A percentile compares a stretch with the other conserved stretches of the same genome.
Conservation (phyloP, 331 rosid species). For the Pyracantha coccinea region DNA sequence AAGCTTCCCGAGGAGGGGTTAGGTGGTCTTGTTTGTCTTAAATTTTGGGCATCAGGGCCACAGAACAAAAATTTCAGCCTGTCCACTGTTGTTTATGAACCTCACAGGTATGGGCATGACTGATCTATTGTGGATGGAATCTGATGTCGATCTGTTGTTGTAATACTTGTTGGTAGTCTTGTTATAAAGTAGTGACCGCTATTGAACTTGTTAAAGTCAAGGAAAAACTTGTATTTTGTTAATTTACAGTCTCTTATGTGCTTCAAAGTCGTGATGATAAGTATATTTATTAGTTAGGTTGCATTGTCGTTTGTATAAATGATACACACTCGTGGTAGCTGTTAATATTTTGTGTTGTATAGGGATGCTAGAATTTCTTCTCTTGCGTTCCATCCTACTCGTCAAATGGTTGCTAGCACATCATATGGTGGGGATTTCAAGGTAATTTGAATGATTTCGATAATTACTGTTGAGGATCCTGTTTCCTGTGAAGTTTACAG, state of each 20-base stretch:
- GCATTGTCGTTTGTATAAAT: background rate
- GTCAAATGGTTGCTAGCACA: slow-evolving; percentile 68
- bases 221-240: background rate
- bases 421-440: slow-evolving; percentile 95
- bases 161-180: background rate
- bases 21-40: slow-evolving; percentile 77
- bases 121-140: background rate
- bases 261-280: slow-evolving; percentile 13
- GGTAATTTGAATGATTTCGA: slow-evolving; percentile 30
- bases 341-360: slow-evolving; percentile 5
- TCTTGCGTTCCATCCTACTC: slow-evolving; percentile 66
- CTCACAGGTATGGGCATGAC: slow-evolving; percentile 60
- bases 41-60: slow-evolving; percentile 73
- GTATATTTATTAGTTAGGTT: background rate
- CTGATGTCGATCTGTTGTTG: background rate
- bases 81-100: slow-evolving; percentile 85
- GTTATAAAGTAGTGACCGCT: background rate
- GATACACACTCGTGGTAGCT: slow-evolving; percentile 4
- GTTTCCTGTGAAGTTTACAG: background rate
- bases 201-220: background rate
- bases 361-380: slow-evolving; percentile 85
- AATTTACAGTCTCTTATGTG: background rate
- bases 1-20: slow-evolving; percentile 78
- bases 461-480: background rate
- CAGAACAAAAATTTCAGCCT: slow-evolving; percentile 51